A percentile compares a stretch with the other conserved stretches of the same genome.
Evolutionary conservation across 2,329 filamentous ascomycete species (phyloP).

Genomic region (Colletotrichum sojae): DNA sequence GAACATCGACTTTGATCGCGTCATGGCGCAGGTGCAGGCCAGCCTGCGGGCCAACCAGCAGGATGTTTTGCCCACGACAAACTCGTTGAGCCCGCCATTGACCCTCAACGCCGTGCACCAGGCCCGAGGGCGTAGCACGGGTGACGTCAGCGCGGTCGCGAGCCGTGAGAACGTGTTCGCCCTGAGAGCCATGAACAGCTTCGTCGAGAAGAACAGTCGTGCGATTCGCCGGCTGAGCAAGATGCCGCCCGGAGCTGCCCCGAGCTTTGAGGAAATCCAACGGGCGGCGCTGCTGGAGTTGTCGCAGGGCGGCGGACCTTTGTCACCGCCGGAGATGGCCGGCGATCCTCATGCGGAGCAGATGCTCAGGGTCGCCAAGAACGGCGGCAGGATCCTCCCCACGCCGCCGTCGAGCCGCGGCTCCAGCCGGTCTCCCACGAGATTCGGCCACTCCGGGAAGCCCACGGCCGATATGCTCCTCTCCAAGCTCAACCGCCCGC

Average conservation of each 20-base stretch:
- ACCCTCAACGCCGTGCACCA: slow-evolving; percentile 60
- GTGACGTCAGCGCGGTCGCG: slow-evolving; percentile 55
- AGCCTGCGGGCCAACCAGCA: slow-evolving; percentile 47
- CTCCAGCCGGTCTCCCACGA: slow-evolving; percentile 48
- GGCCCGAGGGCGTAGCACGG: slow-evolving; percentile 52
- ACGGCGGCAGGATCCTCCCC: slow-evolving; percentile 27
- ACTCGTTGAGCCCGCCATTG: slow-evolving; percentile 43
- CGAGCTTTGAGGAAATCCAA: slow-evolving; percentile 51
- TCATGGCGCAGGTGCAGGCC: slow-evolving; percentile 59
- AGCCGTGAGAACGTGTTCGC: slow-evolving; percentile 58
- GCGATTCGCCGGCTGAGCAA: slow-evolving; percentile 59
- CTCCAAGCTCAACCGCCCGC: slow-evolving; percentile 29
- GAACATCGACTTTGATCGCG: slow-evolving; percentile 60
- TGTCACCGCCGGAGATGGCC: slow-evolving; percentile 27
- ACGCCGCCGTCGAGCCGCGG: slow-evolving; percentile 53
- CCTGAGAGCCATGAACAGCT: slow-evolving; percentile 60
- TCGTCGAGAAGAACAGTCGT: slow-evolving; percentile 59
- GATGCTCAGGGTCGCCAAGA: not conserved
- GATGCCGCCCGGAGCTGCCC: slow-evolving; percentile 49
- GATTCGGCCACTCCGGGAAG: slow-evolving; percentile 36
- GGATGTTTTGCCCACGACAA: slow-evolving; percentile 39
- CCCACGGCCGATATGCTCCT: slow-evolving; percentile 40
- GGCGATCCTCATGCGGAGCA: slow-evolving; percentile 3
- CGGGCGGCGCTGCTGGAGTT: slow-evolving; percentile 45
- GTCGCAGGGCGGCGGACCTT: slow-evolving; percentile 14